A percentile compares a stretch with the other conserved stretches of the same genome.
phyloP scores from a whole-genome alignment of 768 basidiomycete species.

The Phaeotremella fagi region DNA sequence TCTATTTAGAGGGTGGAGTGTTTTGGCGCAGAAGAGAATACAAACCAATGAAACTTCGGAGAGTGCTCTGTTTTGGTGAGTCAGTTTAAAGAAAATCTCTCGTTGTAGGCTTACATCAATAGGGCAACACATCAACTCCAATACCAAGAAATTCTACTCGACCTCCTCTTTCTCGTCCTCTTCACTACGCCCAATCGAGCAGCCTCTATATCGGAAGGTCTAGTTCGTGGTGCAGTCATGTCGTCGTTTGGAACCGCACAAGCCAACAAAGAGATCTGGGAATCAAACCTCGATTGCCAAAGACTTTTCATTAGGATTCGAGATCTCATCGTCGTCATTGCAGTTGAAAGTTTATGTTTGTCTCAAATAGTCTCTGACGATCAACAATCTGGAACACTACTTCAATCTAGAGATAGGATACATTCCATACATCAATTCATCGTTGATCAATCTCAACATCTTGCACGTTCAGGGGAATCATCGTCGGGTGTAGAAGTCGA shows the following conservation, averaged over 20 bases:
- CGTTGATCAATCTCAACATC: constrained; percentile 59
- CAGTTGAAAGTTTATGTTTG: constrained; percentile 31
- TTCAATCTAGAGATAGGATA: constrained; percentile 50
- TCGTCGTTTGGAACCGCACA: constrained; percentile 37
- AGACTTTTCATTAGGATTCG: constrained; percentile 18
- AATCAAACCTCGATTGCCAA: constrained; percentile 45
- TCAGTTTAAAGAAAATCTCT: constrained; percentile 13
- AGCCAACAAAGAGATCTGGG: constrained; percentile 36
- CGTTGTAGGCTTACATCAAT: constrained; percentile 67
- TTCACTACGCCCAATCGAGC: constrained; percentile 57
- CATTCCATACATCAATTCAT: constrained; percentile 50
- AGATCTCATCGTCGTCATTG: constrained; percentile 29
- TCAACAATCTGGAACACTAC: constrained; percentile 19
- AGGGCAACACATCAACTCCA: constrained; percentile 50
- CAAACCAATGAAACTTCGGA: constrained; percentile 12
- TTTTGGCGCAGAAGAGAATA: constrained; percentile 48
- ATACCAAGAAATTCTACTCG: constrained; percentile 74
- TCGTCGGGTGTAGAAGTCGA: constrained; percentile 58
- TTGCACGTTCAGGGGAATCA: constrained; percentile 61
- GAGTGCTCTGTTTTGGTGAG: constrained; percentile 31
- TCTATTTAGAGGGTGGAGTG: constrained; percentile 60
- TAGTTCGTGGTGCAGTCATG: constrained; percentile 28
- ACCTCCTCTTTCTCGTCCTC: constrained; percentile 84
- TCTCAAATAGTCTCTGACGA: constrained; percentile 9
- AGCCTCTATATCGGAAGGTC: constrained; percentile 29